Evolutionary conservation across 768 basidiomycete genomes (phyloP), one percentile per base, ranked within the genome.

Genomic region (Xerocomus brunneocitrinus): DNA sequence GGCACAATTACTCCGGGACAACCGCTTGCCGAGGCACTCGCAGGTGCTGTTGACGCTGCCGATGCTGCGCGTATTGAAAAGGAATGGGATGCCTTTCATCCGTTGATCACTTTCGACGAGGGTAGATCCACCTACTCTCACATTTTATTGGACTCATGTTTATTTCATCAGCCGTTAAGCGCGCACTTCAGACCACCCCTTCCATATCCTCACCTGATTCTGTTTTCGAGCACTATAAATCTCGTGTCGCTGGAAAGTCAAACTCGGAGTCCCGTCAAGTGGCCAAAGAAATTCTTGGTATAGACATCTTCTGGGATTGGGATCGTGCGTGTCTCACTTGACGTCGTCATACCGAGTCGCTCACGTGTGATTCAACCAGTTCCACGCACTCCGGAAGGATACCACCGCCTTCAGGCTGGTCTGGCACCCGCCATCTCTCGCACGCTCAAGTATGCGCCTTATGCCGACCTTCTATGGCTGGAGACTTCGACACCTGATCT

Each of bases 401-500:
- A 91, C 68, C 90, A 95, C 62, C 91, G 91, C 67, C 90, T 85
- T 59, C 83, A 83, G 28, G 83, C 90, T 8, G 93, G 93, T 13
- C 71, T 92, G 44, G 84, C 87, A 61, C 79, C 88, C 6, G 94
- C 92, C 10, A 81, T 93, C 65, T 85, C 87, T 61, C 87, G 93
- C 34, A 82, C 84, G 3, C 75, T 86, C 55, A 80, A 82, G 22
- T 97, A 85, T 63, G 88, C 91, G 1, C 89, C 90, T 19, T 88
- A 91, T 60, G 85, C 91, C 13, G 93, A 97, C 68, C 78, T 95
- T 60, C 74, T 95, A 42, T 97, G 93, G 94, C 78, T 95, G 41
- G 94, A 95, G 74, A 97, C 94, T 2, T 93, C 91, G 62, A 77
- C 79, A n/a, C 93, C 94, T 8, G 80, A 92, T 65, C 75, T 95